Evolutionary conservation across 805 yeast genomes (phyloP).

Genomic region (Dipodascopsis tothii): DNA sequence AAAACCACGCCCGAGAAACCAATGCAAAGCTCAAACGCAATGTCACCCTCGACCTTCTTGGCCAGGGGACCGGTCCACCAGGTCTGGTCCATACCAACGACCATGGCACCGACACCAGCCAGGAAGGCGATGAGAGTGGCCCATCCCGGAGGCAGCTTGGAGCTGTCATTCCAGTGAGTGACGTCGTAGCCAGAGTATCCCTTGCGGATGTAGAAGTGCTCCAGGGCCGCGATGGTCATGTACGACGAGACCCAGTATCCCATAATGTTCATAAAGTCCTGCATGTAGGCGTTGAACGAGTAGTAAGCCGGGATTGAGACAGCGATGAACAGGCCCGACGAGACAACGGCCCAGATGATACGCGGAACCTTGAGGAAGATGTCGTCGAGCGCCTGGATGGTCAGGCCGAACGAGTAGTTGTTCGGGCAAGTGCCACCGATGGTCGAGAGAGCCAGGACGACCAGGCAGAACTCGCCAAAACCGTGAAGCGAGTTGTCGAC

Average conservation of each 20-base stretch:
- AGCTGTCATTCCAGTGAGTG: conserved; percentile 50
- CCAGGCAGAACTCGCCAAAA: conserved; percentile 84
- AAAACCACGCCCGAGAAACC: conserved; percentile 58
- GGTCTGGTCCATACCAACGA: conserved; percentile 74
- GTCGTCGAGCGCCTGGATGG: conserved; percentile 79
- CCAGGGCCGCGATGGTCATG: conserved; percentile 61
- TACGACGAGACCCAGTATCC: conserved; percentile 86
- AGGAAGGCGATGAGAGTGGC: conserved; percentile 75
- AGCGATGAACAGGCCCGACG: conserved; percentile 69
- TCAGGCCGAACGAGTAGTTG: conserved; percentile 81
- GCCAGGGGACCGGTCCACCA: conserved; percentile 76
- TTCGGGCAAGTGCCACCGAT: conserved; percentile 89
- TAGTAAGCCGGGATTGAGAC: conserved; percentile 84
- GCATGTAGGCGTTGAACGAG: conserved; percentile 62
- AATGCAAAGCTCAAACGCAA: conserved; percentile 70
- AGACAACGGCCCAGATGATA: conserved; percentile 68
- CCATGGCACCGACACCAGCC: conserved; percentile 78
- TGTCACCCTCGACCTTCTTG: conserved; percentile 59
- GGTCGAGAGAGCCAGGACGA: conserved; percentile 75
- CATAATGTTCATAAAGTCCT: conserved; percentile 80
- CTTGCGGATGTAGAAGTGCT: conserved; percentile 70
- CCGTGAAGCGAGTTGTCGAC: conserved; percentile 61
- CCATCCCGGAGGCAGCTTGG: conserved; percentile 59
- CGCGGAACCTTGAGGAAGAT: conserved; percentile 69
- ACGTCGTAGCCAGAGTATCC: conserved; percentile 56